A percentile compares a stretch with the other conserved stretches of the same genome.
Evolutionary conservation across 352 stramenopile genomes (phyloP).

Genomic region (Globisporangium abappressorium): DNA sequence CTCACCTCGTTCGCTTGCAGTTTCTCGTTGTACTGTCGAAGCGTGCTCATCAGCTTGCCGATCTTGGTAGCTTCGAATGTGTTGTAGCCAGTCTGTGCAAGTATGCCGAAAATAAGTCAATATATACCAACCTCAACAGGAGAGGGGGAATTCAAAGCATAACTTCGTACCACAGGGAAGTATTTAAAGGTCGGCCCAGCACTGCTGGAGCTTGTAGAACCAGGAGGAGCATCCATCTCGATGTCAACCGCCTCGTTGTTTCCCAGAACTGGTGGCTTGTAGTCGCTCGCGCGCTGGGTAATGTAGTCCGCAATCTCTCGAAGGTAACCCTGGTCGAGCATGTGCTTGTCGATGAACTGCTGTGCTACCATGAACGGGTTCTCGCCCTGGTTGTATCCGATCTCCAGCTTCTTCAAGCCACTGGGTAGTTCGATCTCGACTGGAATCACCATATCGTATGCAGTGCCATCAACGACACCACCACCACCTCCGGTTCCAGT

Average conservation of each 20-base stretch:
- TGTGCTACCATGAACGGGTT: constrained; percentile 96
- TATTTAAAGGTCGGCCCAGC: constrained; percentile 42
- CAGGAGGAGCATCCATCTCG: constrained; percentile 7
- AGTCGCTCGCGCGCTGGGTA: constrained; percentile 85
- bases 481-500: constrained; percentile 78
- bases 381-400: constrained; percentile 97
- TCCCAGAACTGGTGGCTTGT: constrained; percentile 65
- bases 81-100: constrained; percentile 74
- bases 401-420: constrained; percentile 91
- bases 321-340: constrained; percentile 93
- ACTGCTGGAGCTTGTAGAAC: constrained; percentile 5
- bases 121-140: too few relatives aligned
- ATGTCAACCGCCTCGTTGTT: constrained; percentile 25
- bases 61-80: constrained; percentile 93
- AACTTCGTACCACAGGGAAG: constrained; percentile 52
- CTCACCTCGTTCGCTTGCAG: constrained; percentile 41
- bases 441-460: constrained; percentile 95
- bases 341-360: constrained; percentile 96
- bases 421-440: constrained; percentile 95
- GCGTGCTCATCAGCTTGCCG: constrained; percentile 89
- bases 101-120: too few relatives aligned
- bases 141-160: constrained; percentile 10
- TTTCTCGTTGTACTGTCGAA: constrained; percentile 89
- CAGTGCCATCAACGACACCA: constrained; percentile 89
- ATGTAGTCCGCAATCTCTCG: constrained; percentile 96